Percentiles rank a stretch among this genome's conserved stretches.
Conservation (phyloP, 257 asterid genomes). For the Solanum acaule region DNA sequence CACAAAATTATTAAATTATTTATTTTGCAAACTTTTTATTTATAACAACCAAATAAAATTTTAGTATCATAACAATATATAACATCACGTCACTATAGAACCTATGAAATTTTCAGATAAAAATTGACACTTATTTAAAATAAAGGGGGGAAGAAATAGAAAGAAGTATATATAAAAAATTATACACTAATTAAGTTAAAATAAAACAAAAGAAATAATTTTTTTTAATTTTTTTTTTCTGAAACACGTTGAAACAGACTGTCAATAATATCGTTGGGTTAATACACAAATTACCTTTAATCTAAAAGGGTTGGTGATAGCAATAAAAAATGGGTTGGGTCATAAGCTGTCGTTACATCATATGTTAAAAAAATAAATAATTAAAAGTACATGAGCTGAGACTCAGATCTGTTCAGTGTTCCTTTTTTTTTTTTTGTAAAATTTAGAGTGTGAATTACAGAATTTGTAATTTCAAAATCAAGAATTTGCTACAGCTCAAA, state of each 20-base stretch:
- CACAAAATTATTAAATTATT: not conserved
- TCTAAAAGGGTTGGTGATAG: not conserved
- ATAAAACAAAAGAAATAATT: no score
- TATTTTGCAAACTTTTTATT: no score
- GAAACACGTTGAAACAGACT: no score
- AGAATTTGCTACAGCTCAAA: not conserved
- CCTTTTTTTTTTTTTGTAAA: not conserved
- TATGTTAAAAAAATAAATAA: not conserved
- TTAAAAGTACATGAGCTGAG: not conserved
- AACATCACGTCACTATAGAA: not conserved
- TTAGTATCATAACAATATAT: no score
- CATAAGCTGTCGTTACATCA: not conserved
- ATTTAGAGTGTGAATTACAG: not conserved
- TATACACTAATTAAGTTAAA: no score
- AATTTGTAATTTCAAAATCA: not conserved
- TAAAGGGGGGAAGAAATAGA: no score
- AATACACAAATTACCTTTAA: no score
- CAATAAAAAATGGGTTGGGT: not conserved
- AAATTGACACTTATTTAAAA: no score
- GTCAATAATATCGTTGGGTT: no score
- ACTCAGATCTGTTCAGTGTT: not conserved
- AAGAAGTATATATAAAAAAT: no score
- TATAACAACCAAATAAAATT: no score
- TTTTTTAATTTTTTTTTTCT: no score
- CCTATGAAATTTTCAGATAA: not conserved